phyloP scores from a whole-genome alignment of 2,329 filamentous ascomycete genomes.

The Scedosporium minutisporum region DNA sequence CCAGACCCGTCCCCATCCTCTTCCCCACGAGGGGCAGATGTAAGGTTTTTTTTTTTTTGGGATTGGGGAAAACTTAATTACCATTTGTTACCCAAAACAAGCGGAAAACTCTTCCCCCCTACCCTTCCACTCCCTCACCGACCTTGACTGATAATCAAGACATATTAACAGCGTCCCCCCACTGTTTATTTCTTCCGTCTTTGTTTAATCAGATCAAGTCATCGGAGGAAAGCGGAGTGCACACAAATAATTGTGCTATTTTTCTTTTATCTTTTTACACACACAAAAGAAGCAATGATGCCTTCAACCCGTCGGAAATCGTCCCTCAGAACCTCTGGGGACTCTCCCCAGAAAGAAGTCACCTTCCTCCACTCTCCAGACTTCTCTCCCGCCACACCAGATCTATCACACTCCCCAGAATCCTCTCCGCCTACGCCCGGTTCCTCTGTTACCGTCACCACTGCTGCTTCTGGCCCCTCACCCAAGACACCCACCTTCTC shows the following conservation, averaged over 20 bases:
- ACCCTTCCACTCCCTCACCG: too few species aligned
- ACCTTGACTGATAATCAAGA: too few species aligned
- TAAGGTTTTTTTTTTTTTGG: too few species aligned
- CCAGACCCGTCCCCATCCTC: neutral
- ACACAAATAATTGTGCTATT: neutral
- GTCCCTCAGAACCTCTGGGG: neutral
- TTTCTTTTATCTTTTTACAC: neutral
- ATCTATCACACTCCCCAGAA: neutral
- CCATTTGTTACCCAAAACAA: too few species aligned
- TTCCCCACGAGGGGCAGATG: too few species aligned
- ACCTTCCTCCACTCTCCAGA: neutral
- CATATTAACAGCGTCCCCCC: too few species aligned
- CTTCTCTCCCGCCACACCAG: neutral
- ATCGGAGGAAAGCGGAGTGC: too few species aligned
- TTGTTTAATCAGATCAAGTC: too few species aligned
- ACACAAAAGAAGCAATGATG: neutral
- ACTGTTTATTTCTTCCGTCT: too few species aligned
- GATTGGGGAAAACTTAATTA: too few species aligned
- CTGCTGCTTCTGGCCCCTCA: constrained; percentile 5
- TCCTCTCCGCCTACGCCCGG: neutral
- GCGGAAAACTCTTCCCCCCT: too few species aligned
- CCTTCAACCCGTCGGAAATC: neutral
- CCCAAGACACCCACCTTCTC: neutral
- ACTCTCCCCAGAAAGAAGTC: neutral
- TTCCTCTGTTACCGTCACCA: constrained; percentile 6